A percentile compares a stretch with the other conserved stretches of the same genome.
phyloP scores from a whole-genome alignment of 2,329 filamentous ascomycete genomes.

The Stagonosporopsis tanaceti region DNA sequence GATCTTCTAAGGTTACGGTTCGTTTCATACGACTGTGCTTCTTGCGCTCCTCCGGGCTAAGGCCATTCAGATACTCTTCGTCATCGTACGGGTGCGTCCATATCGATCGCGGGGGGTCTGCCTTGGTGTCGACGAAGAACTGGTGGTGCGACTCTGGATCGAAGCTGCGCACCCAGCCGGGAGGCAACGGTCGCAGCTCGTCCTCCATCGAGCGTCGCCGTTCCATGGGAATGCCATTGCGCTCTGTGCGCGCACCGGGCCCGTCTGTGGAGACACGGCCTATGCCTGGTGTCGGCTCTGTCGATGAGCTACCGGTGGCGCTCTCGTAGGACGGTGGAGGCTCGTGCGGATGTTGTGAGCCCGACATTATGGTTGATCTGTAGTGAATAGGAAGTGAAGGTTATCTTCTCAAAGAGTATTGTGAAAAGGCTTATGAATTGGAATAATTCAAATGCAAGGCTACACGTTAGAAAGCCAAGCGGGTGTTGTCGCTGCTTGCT shows the following conservation, averaged over 20 bases:
- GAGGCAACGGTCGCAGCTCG: conserved; percentile 62
- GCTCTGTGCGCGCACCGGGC: conserved; percentile 43
- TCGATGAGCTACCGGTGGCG: conserved; percentile 35
- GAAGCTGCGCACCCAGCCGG: conserved; percentile 66
- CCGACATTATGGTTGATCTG: conserved; percentile 10
- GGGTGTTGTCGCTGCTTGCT: conserved; percentile 5
- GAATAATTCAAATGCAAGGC: neutral
- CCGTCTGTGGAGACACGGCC: conserved; percentile 43
- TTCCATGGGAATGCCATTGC: conserved; percentile 63
- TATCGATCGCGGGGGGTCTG: conserved; percentile 63
- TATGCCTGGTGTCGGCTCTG: conserved; percentile 31
- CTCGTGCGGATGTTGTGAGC: conserved; percentile 29
- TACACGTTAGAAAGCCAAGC: neutral
- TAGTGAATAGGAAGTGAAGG: neutral
- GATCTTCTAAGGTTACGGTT: conserved; percentile 52
- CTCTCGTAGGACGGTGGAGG: conserved; percentile 47
- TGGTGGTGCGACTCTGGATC: conserved; percentile 64
- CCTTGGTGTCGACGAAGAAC: conserved; percentile 68
- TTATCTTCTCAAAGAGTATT: neutral
- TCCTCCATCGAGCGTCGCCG: conserved; percentile 69
- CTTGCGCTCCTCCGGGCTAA: conserved; percentile 60
- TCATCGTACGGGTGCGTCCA: conserved; percentile 71
- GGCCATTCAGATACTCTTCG: conserved; percentile 59
- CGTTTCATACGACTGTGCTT: conserved; percentile 52
- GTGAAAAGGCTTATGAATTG: no score